Percentiles rank a stretch among this genome's conserved stretches.
Conservation (phyloP, 257 asterid species). For the Solanum medicagineum region DNA sequence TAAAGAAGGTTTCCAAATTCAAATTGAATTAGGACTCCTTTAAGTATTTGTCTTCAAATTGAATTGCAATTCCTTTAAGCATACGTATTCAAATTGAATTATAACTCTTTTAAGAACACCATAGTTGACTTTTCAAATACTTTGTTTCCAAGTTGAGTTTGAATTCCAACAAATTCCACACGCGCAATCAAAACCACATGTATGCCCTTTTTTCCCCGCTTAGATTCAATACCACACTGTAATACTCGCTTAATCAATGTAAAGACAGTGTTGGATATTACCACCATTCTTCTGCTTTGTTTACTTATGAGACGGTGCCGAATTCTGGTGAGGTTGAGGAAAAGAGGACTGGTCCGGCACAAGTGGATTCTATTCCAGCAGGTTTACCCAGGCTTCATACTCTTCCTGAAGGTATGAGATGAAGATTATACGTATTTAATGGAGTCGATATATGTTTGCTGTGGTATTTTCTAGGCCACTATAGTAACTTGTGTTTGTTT, state of each 20-base stretch:
- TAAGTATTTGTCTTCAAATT: no score
- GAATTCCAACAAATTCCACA: no score
- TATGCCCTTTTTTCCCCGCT: no score
- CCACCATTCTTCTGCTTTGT: conserved; percentile 46
- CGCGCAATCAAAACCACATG: no score
- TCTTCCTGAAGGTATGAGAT: conserved; percentile 52
- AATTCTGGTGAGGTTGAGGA: conserved; percentile 37
- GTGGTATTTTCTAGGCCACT: neutral
- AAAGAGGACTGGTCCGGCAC: conserved; percentile 38
- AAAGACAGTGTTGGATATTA: conserved; percentile 30
- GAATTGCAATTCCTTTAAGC: no score
- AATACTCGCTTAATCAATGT: neutral
- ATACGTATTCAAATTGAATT: no score
- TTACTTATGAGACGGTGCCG: conserved; percentile 54
- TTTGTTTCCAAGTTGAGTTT: no score
- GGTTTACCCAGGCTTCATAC: conserved; percentile 76
- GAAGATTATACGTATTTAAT: neutral
- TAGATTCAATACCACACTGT: no score
- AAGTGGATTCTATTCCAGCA: conserved; percentile 51
- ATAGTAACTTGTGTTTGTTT: neutral
- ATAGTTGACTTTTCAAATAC: no score
- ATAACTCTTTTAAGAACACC: no score
- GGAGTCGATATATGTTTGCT: neutral
- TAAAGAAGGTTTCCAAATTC: no score
- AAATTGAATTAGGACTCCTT: no score